Percentiles rank a stretch among this genome's conserved stretches.
Conservation (phyloP, 805 yeast species). For the Kuraishia molischiana region DNA sequence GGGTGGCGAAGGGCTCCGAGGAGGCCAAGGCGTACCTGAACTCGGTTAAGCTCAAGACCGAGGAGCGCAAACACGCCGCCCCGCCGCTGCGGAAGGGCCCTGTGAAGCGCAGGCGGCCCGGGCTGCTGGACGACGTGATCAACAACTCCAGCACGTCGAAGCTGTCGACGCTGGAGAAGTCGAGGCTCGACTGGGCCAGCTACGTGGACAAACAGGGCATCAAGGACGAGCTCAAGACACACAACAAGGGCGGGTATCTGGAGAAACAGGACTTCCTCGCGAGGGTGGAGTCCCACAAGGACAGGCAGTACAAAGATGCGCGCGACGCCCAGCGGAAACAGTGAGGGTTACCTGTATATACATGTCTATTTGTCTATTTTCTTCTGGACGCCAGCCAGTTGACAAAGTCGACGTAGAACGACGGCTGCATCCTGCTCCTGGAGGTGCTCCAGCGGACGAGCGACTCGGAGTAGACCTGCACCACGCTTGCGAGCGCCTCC, state of each 20-base stretch:
- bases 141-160: conserved; percentile 62
- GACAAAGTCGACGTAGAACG: conserved; percentile 64
- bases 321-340: conserved; percentile 5
- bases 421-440: conserved; percentile 35
- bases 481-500: conserved; percentile 6
- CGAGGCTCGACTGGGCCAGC: conserved; percentile 89
- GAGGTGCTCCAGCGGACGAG: conserved; percentile 53
- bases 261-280: conserved; percentile 85
- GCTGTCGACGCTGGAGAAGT: conserved; percentile 85
- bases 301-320: conserved; percentile 36
- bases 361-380: conserved; percentile 3
- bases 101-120: conserved; percentile 59
- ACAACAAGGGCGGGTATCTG: conserved; percentile 84
- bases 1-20: conserved; percentile 69
- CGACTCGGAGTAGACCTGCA: conserved; percentile 45
- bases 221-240: conserved; percentile 67
- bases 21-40: conserved; percentile 78
- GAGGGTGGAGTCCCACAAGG: conserved; percentile 56
- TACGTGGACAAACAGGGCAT: conserved; percentile 85
- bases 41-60: conserved; percentile 31
- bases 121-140: conserved; percentile 69
- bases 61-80: background rate
- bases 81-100: conserved; percentile 9
- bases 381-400: conserved; percentile 66
- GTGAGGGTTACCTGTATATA: background rate